Evolutionary conservation across 108 stramenopile species (phyloP).

Genomic region (Conticribra guillardii): DNA sequence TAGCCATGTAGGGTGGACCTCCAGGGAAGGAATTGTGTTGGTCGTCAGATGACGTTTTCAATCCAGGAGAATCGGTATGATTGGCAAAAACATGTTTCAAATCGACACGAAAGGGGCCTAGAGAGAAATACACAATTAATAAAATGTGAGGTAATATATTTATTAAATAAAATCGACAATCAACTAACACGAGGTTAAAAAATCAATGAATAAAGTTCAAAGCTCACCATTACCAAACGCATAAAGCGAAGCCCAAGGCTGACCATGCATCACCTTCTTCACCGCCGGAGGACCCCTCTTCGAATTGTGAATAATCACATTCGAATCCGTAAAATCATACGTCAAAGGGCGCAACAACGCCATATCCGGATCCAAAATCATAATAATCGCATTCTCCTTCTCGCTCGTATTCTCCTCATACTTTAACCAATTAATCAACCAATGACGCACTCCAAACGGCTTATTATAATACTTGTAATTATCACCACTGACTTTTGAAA

Average conservation of each 20-base stretch:
- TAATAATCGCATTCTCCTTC: slow-evolving; percentile 67
- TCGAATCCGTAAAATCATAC: slow-evolving; percentile 75
- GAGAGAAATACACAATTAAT: too few relatives aligned
- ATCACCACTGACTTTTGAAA: slow-evolving; percentile 42
- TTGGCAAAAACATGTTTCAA: slow-evolving; percentile 48
- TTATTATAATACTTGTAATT: slow-evolving; percentile 94
- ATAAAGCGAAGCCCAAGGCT: slow-evolving; percentile 89
- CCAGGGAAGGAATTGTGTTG: slow-evolving; percentile 59
- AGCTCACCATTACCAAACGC: slow-evolving; percentile 76
- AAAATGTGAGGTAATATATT: too few relatives aligned
- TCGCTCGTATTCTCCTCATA: slow-evolving; percentile 56
- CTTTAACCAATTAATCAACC: slow-evolving; percentile 70
- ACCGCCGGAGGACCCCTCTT: slow-evolving; percentile 38
- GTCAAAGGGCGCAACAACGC: slow-evolving; percentile 79
- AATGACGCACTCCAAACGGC: slow-evolving; percentile 88
- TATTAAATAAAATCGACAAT: too few relatives aligned
- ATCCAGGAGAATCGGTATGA: slow-evolving; percentile 53
- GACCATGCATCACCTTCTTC: slow-evolving; percentile 79
- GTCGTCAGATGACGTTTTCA: slow-evolving; percentile 34
- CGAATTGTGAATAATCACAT: slow-evolving; percentile 48
- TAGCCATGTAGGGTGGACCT: slow-evolving; percentile 83
- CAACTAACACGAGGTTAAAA: not conserved
- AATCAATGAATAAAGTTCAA: too few relatives aligned
- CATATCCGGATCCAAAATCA: slow-evolving; percentile 87
- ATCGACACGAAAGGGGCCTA: slow-evolving; percentile 68